Conservation (phyloP, 805 yeast genomes). For the Jamesozyma piceae region DNA sequence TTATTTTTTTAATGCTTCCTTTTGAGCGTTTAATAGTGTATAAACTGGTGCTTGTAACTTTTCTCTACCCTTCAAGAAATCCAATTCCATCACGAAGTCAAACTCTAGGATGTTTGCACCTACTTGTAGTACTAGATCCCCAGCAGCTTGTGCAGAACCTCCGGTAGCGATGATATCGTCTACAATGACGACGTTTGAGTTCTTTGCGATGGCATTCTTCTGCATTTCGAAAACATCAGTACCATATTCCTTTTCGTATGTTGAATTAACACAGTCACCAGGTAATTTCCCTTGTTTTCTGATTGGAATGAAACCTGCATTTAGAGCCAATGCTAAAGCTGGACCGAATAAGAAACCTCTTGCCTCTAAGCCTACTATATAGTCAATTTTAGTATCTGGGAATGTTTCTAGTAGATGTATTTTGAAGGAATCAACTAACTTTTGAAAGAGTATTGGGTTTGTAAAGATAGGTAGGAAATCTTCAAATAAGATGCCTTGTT, state of each 20-base stretch:
- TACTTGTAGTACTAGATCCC: conserved; percentile 60
- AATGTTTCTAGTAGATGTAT: conserved; percentile 52
- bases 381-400: conserved; percentile 61
- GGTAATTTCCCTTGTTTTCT: conserved; percentile 95
- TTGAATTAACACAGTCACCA: conserved; percentile 65
- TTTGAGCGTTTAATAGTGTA: conserved; percentile 80
- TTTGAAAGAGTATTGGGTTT: conserved; percentile 69
- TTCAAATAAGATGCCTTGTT: conserved; percentile 86
- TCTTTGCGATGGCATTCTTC: conserved; percentile 65
- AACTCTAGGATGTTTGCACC: conserved; percentile 72
- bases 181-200: conserved; percentile 74
- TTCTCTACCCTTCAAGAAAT: conserved; percentile 88
- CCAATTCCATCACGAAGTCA: conserved; percentile 86
- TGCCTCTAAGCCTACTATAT: conserved; percentile 88
- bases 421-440: conserved; percentile 72
- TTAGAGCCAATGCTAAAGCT: conserved; percentile 77
- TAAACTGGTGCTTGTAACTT: conserved; percentile 78
- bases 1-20: conserved; percentile 36
- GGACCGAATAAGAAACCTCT: conserved; percentile 98
- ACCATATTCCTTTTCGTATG: conserved; percentile 88
- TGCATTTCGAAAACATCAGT: conserved; percentile 84
- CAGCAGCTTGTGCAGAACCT: conserved; percentile 93
- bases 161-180: conserved; percentile 98
- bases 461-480: conserved; percentile 93
- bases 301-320: conserved; percentile 88